Conservation (phyloP, 345 rosid species). For the Cardamine chenopodiifolia region DNA sequence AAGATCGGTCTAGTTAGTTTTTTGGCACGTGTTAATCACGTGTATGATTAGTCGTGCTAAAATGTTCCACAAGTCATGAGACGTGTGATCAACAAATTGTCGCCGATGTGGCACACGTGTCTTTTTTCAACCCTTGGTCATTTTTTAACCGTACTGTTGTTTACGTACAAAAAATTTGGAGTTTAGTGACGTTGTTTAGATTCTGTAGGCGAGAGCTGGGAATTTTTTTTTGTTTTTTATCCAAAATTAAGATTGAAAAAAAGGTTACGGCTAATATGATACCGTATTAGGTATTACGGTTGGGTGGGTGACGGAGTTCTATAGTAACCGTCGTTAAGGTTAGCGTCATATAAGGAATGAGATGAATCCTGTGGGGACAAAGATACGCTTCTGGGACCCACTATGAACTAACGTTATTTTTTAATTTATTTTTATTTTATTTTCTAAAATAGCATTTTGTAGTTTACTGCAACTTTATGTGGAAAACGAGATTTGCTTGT, state of each 20-base stretch:
- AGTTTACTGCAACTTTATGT: constrained; percentile 31
- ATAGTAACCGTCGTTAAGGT: constrained; percentile 33
- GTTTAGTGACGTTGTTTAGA: constrained; percentile 8
- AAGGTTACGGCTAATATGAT: not conserved
- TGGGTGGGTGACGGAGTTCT: constrained; percentile 36
- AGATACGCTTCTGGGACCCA: constrained; percentile 50
- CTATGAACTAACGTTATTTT: constrained; percentile 2
- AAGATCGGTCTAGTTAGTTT: constrained; percentile 21
- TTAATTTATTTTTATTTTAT: not conserved
- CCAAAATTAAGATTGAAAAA: too few relatives aligned
- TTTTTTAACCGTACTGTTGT: constrained; percentile 4
- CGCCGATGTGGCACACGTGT: constrained; percentile 25
- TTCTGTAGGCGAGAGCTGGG: not conserved
- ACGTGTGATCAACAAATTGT: constrained; percentile 28
- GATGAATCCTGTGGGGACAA: constrained; percentile 46
- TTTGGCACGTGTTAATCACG: constrained; percentile 44
- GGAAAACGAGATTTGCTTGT: constrained; percentile 52
- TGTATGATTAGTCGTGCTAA: constrained; percentile 31
- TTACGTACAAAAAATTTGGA: not conserved
- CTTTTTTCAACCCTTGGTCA: not conserved
- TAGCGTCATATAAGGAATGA: constrained; percentile 31
- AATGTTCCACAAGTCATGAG: constrained; percentile 6
- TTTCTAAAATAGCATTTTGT: constrained; percentile 27
- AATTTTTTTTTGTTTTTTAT: not conserved
- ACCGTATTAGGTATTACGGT: constrained; percentile 35